These are phyloP conservation scores for Trametes meyenii DNA, from an alignment of 768 basidiomycete species.

Conservation along the genomic window DNA sequence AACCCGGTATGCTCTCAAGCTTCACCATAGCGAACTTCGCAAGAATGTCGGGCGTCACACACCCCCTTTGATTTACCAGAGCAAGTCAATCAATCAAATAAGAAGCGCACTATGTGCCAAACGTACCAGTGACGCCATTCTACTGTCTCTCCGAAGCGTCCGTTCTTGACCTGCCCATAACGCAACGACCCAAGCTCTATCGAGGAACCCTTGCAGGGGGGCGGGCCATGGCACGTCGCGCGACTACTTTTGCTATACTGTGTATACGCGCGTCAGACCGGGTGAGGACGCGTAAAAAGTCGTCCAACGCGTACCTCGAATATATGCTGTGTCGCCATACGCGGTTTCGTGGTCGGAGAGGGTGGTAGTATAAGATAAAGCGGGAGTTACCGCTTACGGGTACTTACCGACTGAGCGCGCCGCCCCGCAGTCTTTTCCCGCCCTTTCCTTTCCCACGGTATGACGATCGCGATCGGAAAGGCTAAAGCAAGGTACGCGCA, in stretches of 20 bases:
- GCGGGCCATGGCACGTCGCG: conserved; percentile 68
- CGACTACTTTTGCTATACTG: conserved; percentile 75
- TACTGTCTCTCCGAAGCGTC: conserved; percentile 60
- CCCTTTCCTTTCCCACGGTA: conserved; percentile 12
- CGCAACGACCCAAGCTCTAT: conserved; percentile 62
- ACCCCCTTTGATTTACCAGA: conserved; percentile 54
- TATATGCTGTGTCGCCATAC: conserved; percentile 31
- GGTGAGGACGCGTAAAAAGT: neutral
- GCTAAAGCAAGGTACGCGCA: neutral
- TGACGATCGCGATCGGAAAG: neutral
- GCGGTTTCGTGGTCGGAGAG: neutral
- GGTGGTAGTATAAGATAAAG: conserved; percentile 11
- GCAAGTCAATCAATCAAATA: conserved; percentile 5
- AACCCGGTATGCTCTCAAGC: conserved; percentile 52
- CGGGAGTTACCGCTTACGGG: conserved; percentile 8
- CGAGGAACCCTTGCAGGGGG: conserved; percentile 56
- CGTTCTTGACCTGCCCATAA: conserved; percentile 56
- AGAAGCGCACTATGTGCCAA: conserved; percentile 8
- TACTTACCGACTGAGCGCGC: conserved; percentile 22
- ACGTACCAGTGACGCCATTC: conserved; percentile 79
- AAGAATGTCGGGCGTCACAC: conserved; percentile 64
- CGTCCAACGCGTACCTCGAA: conserved; percentile 28
- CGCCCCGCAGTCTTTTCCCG: neutral
- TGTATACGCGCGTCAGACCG: neutral
- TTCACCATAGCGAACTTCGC: conserved; percentile 46